phyloP scores from a whole-genome alignment of 1,284 basidiomycete genomes.

The Pseudozyma tsukubaensis region DNA sequence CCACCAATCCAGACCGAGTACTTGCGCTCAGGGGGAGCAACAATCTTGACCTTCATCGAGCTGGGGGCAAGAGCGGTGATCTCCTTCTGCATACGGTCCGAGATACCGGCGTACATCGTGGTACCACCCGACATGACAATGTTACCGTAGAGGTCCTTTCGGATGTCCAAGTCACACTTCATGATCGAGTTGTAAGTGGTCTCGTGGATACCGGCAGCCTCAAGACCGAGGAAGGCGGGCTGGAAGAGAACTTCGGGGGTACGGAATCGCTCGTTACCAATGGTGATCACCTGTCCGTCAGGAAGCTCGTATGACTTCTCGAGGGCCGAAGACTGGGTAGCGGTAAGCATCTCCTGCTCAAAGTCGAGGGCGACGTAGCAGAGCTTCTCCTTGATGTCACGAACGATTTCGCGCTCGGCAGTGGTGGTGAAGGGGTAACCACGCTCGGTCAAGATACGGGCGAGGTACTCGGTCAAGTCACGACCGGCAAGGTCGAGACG shows the following conservation, averaged over 20 bases:
- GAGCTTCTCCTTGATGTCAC: conserved; percentile 98
- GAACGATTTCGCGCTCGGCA: conserved; percentile 93
- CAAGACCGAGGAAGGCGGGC: conserved; percentile 90
- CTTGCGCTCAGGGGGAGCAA: conserved; percentile 68
- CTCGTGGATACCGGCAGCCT: conserved; percentile 94
- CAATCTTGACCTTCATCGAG: conserved; percentile 81
- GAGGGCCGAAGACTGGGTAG: conserved; percentile 87
- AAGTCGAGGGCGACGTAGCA: conserved; percentile 98
- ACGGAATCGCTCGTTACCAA: conserved; percentile 97
- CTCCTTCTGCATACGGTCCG: conserved; percentile 98
- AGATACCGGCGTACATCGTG: conserved; percentile 96
- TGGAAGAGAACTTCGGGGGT: conserved; percentile 97
- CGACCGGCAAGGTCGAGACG: conserved; percentile 95
- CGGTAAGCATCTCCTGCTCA: conserved; percentile 93
- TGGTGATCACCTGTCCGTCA: conserved; percentile 95
- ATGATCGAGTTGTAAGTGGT: conserved; percentile 89
- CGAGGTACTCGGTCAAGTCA: conserved; percentile 89
- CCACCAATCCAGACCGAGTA: conserved; percentile 97
- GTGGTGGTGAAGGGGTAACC: conserved; percentile 93
- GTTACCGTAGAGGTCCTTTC: conserved; percentile 89
- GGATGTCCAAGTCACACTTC: conserved; percentile 76
- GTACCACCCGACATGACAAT: conserved; percentile 95
- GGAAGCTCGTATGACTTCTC: conserved; percentile 97
- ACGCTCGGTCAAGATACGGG: conserved; percentile 93
- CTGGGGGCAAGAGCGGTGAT: conserved; percentile 84